These are phyloP conservation scores for Rachicladosporium sp. DNA, from an alignment of 2,329 filamentous ascomycete genomes.

Conservation along the genomic window DNA sequence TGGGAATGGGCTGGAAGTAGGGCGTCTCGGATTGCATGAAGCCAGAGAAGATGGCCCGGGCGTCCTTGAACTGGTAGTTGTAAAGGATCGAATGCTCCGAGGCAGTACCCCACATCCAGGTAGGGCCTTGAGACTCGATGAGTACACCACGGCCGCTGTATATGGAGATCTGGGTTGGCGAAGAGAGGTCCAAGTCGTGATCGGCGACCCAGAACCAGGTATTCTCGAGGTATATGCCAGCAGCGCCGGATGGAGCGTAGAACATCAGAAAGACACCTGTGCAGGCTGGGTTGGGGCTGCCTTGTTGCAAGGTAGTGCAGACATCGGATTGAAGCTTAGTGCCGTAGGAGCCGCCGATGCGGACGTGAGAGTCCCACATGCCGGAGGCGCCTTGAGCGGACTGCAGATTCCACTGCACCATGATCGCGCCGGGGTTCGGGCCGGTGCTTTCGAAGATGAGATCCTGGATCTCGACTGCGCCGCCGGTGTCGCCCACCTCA, in stretches of 20 bases:
- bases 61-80: conserved; percentile 39
- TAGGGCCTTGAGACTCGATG: conserved; percentile 34
- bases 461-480: conserved; percentile 72
- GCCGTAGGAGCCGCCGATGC: conserved; percentile 76
- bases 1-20: conserved; percentile 42
- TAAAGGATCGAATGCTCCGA: conserved; percentile 45
- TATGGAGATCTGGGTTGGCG: conserved; percentile 25
- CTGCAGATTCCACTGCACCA: conserved; percentile 83
- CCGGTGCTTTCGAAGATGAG: conserved; percentile 76
- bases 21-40: conserved; percentile 45
- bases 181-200: conserved; percentile 37
- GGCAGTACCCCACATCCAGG: conserved; percentile 42
- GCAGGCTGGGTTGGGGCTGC: conserved; percentile 69
- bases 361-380: conserved; percentile 94
- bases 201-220: conserved; percentile 44
- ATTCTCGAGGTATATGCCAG: conserved; percentile 56
- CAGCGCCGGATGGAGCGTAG: conserved; percentile 41
- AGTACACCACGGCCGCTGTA: conserved; percentile 35
- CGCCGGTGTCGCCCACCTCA: conserved; percentile 58
- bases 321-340: conserved; percentile 68
- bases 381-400: conserved; percentile 58
- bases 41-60: conserved; percentile 38
- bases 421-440: conserved; percentile 71
- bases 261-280: conserved; percentile 30
- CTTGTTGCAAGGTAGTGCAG: conserved; percentile 55